A percentile compares a stretch with the other conserved stretches of the same genome.
These are phyloP conservation scores for Adiantum capillusveneris DNA, from an alignment of 75 land plant species.

Conservation along the genomic window DNA sequence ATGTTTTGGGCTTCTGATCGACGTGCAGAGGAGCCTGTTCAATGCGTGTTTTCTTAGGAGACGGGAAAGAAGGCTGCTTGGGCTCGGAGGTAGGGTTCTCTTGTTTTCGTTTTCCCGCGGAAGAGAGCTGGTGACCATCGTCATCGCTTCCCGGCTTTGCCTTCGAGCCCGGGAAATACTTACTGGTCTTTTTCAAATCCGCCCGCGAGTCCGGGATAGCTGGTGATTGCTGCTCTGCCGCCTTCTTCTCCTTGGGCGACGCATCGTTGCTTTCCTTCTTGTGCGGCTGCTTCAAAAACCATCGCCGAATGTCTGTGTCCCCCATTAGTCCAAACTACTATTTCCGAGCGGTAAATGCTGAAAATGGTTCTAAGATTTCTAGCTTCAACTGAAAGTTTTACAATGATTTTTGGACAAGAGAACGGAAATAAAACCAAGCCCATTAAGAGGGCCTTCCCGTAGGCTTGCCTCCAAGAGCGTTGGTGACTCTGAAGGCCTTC, in stretches of 20 bases:
- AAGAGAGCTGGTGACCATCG: background rate
- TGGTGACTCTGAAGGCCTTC: too few relatives aligned
- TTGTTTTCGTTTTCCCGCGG: conserved; percentile 41
- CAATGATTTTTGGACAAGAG: too few relatives aligned
- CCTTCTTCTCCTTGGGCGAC: conserved; percentile 11
- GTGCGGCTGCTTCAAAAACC: conserved; percentile 78
- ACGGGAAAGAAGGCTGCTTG: conserved; percentile 23
- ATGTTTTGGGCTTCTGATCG: conserved; percentile 8
- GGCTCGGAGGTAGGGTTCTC: conserved; percentile 27
- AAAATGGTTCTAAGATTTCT: too few relatives aligned
- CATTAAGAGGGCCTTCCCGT: too few relatives aligned
- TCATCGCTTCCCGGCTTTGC: background rate
- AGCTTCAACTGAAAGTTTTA: too few relatives aligned
- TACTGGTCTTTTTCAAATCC: conserved; percentile 68
- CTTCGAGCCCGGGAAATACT: conserved; percentile 39
- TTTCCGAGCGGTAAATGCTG: too few relatives aligned
- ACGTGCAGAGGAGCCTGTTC: conserved; percentile 27
- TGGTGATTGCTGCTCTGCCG: conserved; percentile 13
- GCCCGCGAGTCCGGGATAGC: conserved; percentile 16
- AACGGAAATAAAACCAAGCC: too few relatives aligned
- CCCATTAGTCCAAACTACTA: conserved; percentile 7
- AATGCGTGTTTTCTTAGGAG: conserved; percentile 17
- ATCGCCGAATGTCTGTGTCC: conserved; percentile 51
- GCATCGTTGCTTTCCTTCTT: conserved; percentile 28
- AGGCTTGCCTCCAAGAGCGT: too few relatives aligned